phyloP scores from a whole-genome alignment of 2,329 filamentous ascomycete genomes.

The Aspergillus bombycis region DNA sequence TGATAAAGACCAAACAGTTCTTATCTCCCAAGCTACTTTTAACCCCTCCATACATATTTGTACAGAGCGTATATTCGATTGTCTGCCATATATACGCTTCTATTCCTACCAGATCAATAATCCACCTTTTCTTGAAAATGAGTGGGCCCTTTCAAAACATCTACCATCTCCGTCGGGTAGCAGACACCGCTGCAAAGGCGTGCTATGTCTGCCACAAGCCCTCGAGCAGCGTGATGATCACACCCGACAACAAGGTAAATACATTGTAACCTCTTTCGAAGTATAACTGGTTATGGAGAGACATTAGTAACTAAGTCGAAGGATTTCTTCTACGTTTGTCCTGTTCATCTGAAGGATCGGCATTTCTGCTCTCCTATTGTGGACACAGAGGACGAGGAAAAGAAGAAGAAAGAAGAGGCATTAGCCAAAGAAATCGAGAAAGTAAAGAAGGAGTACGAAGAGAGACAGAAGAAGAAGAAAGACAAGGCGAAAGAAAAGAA shows the following conservation, averaged over 20 bases:
- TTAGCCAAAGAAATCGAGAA: constrained; percentile 51
- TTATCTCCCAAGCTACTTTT: neutral
- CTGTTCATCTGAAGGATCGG: constrained; percentile 77
- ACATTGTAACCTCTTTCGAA: neutral
- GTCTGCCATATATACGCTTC: neutral
- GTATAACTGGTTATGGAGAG: neutral
- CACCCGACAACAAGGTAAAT: constrained; percentile 80
- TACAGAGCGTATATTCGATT: neutral
- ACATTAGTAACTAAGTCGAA: constrained; percentile 29
- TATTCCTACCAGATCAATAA: neutral
- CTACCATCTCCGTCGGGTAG: constrained; percentile 84
- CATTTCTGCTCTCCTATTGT: constrained; percentile 71
- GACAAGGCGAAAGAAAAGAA: constrained; percentile 58
- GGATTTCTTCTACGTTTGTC: constrained; percentile 94
- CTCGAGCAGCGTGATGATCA: constrained; percentile 83
- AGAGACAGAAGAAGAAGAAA: constrained; percentile 73
- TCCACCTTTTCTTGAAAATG: neutral
- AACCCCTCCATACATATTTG: neutral
- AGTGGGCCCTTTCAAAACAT: constrained; percentile 65
- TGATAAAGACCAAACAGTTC: neutral
- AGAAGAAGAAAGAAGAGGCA: constrained; percentile 47
- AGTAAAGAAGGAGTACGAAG: constrained; percentile 65
- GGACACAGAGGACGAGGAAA: constrained; percentile 46
- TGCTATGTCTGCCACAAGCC: constrained; percentile 94
- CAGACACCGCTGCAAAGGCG: constrained; percentile 77